Conservation (phyloP, 352 stramenopile species). For the Ophiocytium majus region DNA sequence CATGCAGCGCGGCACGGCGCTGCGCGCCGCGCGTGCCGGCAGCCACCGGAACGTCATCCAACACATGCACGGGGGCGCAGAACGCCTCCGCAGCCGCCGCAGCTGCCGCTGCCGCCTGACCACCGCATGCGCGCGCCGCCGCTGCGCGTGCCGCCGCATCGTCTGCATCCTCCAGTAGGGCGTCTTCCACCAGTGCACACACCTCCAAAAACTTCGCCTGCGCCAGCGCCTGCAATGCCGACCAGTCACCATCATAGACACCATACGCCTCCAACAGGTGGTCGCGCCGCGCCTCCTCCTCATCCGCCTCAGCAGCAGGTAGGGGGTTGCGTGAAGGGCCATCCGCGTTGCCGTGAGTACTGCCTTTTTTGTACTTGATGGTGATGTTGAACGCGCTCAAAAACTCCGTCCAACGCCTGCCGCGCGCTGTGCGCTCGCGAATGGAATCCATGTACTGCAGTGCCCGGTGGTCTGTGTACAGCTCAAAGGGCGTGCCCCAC, state of each 20-base stretch:
- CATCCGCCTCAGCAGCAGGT: background rate
- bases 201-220: no score
- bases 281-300: background rate
- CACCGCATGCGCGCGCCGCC: no score
- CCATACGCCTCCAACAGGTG: background rate
- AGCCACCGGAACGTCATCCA: no score
- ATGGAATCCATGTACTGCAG: background rate
- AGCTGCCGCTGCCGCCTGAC: no score
- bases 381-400: background rate
- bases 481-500: constrained; percentile 18
- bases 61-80: no score
- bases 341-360: constrained; percentile 1
- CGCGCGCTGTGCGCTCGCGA: constrained; percentile 3
- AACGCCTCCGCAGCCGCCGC: no score
- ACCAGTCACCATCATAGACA: background rate
- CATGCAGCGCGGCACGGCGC: no score
- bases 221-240: no score
- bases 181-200: no score
- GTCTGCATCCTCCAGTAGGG: no score
- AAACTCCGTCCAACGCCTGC: constrained; percentile 12
- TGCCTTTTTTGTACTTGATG: constrained; percentile 4
- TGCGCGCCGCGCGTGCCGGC: no score
- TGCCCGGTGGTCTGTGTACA: constrained; percentile 9
- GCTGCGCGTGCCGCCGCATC: no score
- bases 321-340: background rate